Percentiles rank a stretch among this genome's conserved stretches.
These are phyloP conservation scores for Dactylellina parvicollis DNA, from an alignment of 2,329 filamentous ascomycete genomes.

Conservation along the genomic window DNA sequence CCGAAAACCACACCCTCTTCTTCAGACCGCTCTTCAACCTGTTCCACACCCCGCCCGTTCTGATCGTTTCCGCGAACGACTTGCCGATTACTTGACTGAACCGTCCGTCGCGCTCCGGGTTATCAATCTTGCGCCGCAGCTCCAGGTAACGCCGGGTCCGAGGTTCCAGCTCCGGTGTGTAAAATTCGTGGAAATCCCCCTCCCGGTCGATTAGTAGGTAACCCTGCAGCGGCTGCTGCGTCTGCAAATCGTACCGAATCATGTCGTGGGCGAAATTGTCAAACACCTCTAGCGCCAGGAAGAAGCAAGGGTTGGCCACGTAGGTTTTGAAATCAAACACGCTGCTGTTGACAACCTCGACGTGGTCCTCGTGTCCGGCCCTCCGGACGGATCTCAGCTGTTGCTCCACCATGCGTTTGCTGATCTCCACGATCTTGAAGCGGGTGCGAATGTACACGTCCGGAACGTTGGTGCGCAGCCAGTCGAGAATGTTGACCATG, in stretches of 20 bases:
- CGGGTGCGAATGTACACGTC: conserved; percentile 93
- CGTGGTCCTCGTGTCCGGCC: conserved; percentile 80
- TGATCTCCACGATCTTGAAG: conserved; percentile 97
- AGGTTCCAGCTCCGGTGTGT: conserved; percentile 81
- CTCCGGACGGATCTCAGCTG: conserved; percentile 77
- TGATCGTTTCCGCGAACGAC: conserved; percentile 51
- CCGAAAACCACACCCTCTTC: conserved; percentile 71
- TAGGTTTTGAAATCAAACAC: conserved; percentile 93
- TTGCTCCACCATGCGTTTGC: conserved; percentile 77
- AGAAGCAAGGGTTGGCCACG: conserved; percentile 94
- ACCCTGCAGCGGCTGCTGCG: conserved; percentile 85
- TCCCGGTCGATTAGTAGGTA: conserved; percentile 83
- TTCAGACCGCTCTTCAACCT: conserved; percentile 68
- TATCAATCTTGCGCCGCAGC: conserved; percentile 77
- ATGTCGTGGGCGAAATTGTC: conserved; percentile 98
- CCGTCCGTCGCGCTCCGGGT: conserved; percentile 52
- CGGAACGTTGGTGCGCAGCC: conserved; percentile 87
- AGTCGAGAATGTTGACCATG: conserved; percentile 98
- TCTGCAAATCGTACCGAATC: conserved; percentile 85
- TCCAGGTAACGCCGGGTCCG: conserved; percentile 82
- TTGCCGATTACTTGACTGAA: conserved; percentile 47
- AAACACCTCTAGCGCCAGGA: conserved; percentile 96
- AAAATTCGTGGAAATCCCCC: conserved; percentile 96
- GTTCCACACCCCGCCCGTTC: conserved; percentile 29
- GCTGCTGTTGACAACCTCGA: conserved; percentile 92